phyloP scores from a whole-genome alignment of 1,139 yeast species.

The Fermentozyma sake region DNA sequence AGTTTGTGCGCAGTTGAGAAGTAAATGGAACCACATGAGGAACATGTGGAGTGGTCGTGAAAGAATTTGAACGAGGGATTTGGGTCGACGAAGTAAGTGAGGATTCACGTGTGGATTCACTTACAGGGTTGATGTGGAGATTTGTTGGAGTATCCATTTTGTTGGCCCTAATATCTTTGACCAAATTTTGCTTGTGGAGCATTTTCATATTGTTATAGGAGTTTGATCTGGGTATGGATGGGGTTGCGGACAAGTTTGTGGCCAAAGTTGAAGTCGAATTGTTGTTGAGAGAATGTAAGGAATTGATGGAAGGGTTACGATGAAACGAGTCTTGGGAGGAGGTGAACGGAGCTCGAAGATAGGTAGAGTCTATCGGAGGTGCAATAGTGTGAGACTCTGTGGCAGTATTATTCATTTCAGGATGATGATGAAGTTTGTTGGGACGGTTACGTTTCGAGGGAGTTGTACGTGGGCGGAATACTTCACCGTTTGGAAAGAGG shows the following conservation, averaged over 20 bases:
- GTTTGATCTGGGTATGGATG: slow-evolving; percentile 5
- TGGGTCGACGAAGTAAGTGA: no score
- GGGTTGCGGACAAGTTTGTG: slow-evolving; percentile 1
- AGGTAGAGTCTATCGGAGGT: not conserved
- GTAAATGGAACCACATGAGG: no score
- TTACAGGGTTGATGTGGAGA: slow-evolving; percentile 1
- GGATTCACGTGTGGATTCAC: slow-evolving; percentile 3
- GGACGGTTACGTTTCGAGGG: slow-evolving; percentile 40
- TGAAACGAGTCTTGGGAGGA: slow-evolving; percentile 5
- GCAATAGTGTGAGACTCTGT: not conserved
- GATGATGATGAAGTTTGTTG: slow-evolving; percentile 14
- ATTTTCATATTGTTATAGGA: slow-evolving; percentile 18
- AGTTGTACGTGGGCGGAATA: slow-evolving; percentile 43
- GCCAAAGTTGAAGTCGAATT: slow-evolving; percentile 4
- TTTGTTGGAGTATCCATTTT: slow-evolving; percentile 31
- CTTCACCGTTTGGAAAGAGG: slow-evolving; percentile 54
- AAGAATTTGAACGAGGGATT: no score
- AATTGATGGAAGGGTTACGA: slow-evolving; percentile 4
- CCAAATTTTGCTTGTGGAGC: slow-evolving; percentile 17
- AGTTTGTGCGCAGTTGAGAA: slow-evolving; percentile 4
- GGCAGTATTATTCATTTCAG: no score
- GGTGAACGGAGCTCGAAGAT: not conserved
- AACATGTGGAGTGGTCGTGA: no score
- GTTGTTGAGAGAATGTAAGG: slow-evolving; percentile 5
- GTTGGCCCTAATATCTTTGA: slow-evolving; percentile 24